Base-by-base conservation (phyloP, 768 basidiomycete species). In the Cyclocybe aegerita region DNA sequence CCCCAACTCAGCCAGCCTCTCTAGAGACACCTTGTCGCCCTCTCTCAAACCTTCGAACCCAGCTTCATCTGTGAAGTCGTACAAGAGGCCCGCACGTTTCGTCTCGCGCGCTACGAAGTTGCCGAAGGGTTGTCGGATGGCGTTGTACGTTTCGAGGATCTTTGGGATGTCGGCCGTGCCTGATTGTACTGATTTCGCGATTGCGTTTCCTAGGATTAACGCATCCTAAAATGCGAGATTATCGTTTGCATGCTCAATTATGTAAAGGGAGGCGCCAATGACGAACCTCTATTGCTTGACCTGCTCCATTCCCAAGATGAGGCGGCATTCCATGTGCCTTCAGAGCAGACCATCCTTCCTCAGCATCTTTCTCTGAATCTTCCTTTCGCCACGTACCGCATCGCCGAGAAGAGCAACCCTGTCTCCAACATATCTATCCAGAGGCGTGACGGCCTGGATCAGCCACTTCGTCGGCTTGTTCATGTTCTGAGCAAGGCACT, bases 321-420 rank as follows among this genome's bases (percentile, higher is more conserved):
- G 77, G 76, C 3, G 70, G 63, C 69, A 77, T 76, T 0, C 71
- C 76, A 59, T 80, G 77, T 0, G 76, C 77, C 77, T 66, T 12
- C 3, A 7, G n/a, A 4, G 4, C 43, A 34, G 37, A 10, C 23
- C 1, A 39, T 31, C 4, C 16, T 33, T 4, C 35, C n/a, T 42
- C 14, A 11, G 64, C 38, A n/a, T 32, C 8, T 9, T 34, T 8
- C 1, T 6, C 46, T 40, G 8, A 14, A 23, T 7, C 9, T n/a
- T n/a, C 12, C 9, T 11, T 11, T n/a, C 32, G n/a, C 39, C 10
- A 39, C 64, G 36, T 50, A 74, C 72, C 14, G 79, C 72, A 52
- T 80, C 79, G 7, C 77, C 79, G 2, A 78, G 55, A 4, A 81
- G 59, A 1, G 65, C 71, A 7, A 77, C 74, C 9, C 65, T 63